Base-by-base conservation (phyloP, 169 alveolate genomes). In the Babesia sp. region DNA sequence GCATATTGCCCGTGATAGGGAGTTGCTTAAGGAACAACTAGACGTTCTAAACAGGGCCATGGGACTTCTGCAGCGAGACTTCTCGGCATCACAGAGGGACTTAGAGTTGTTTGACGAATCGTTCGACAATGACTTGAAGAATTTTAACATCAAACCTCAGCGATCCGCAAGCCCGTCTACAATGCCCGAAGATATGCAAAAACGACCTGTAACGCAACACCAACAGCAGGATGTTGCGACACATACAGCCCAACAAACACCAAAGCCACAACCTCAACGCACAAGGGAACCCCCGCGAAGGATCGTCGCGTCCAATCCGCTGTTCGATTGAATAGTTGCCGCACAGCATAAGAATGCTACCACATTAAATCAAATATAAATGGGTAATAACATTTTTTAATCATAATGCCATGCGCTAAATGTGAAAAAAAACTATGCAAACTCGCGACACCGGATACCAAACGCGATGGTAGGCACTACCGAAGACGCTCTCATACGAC, bases 1-100 rank as follows among this genome's bases (percentile, higher is more conserved):
- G 61, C 94, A 93, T 59, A 86, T 91, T 12, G 92, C 92, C 20
- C 87, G 77, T 64, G 94, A 91, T 70, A 75, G 97, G 46, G 85
- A 84, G 45, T 74, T 70, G 18, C 85, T 91, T 28, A 59, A 56
- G 60, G 79, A 84, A 33, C 94, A 87, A 46, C 78, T 90, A 20
- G 89, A 72, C 37, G 90, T 90, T n/a, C 68, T 93, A 5, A 85
- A 90, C 69, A 91, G 85, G 70, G 93, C 96, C 3, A 78, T 91
- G 53, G 84, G 71, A 31, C 79, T 93, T 18, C 77, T 93, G 9
- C 85, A 83, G 45, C 71, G 87, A 55, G 96, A 92, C 66, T 79
- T 69, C 41, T n/a, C 75, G 22, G 75, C 42, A 36, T 18, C 56
- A 6, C 54, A 37, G 5, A 60, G 74, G 11, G 73, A 54, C 66